Evolutionary conservation across 148 eudicot genomes (phyloP).

Genomic region (Polygonum maritimum): DNA sequence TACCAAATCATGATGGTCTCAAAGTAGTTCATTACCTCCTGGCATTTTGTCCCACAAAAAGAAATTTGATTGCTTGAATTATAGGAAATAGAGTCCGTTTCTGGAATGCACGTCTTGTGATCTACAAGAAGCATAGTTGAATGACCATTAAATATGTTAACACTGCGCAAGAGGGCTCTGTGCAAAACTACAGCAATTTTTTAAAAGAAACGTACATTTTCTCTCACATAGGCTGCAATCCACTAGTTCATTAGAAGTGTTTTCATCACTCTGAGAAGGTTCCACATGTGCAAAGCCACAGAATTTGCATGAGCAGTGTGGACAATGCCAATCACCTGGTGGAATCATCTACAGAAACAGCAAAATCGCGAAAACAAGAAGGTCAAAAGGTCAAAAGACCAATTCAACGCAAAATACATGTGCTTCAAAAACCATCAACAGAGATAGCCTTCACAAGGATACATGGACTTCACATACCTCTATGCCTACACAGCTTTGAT

Average conservation of each 20-base stretch:
- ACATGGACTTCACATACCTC: conserved; percentile 29
- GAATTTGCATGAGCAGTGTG: conserved; percentile 83
- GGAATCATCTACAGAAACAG: conserved; percentile 72
- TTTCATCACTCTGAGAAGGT: conserved; percentile 23
- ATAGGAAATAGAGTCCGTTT: conserved; percentile 26
- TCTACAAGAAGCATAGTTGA: conserved; percentile 27
- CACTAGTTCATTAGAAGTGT: conserved; percentile 24
- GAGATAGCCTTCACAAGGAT: neutral
- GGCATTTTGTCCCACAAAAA: conserved; percentile 74
- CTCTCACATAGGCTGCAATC: conserved; percentile 66
- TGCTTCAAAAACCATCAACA: neutral
- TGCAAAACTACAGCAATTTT: neutral
- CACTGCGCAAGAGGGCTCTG: neutral
- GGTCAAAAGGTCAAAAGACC: neutral
- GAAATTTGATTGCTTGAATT: conserved; percentile 23
- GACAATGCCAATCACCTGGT: conserved; percentile 92
- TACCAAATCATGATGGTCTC: neutral
- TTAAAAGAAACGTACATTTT: conserved; percentile 47
- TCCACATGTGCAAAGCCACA: conserved; percentile 47
- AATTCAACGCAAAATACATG: neutral
- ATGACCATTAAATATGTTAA: neutral
- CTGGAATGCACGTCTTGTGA: conserved; percentile 63
- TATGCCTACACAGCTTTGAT: conserved; percentile 83
- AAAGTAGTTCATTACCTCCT: conserved; percentile 45
- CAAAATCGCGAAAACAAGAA: neutral